phyloP scores from a whole-genome alignment of 768 basidiomycete genomes.

The Pholiota conissans region DNA sequence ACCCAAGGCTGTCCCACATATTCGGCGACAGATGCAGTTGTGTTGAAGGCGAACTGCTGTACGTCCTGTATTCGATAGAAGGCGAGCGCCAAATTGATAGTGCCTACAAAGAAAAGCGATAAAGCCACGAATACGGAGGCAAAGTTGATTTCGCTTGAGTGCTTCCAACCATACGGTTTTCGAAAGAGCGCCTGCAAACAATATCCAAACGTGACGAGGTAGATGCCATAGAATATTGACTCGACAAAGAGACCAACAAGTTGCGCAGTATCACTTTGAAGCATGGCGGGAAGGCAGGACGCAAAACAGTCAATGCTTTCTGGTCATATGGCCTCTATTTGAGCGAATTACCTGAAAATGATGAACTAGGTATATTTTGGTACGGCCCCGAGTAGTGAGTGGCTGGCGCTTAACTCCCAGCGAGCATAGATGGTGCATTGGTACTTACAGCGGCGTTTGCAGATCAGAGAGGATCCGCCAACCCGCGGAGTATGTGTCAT shows the following conservation, averaged over 20 bases:
- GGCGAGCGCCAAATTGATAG: background rate
- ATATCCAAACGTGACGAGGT: slow-evolving; percentile 14
- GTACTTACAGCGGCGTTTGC: too few species aligned
- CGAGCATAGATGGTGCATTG: background rate
- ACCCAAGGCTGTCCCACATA: background rate
- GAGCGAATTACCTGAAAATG: too few species aligned
- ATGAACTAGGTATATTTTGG: background rate
- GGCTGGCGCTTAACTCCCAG: background rate
- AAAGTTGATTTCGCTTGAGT: background rate
- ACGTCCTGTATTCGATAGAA: background rate
- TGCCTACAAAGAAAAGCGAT: background rate
- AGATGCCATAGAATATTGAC: slow-evolving; percentile 14
- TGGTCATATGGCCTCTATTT: background rate
- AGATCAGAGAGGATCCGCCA: background rate
- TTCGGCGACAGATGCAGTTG: background rate
- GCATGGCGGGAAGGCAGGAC: background rate
- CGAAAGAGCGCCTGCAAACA: slow-evolving; percentile 2
- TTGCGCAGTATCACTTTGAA: slow-evolving; percentile 11
- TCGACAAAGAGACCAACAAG: slow-evolving; percentile 15
- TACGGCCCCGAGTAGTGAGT: background rate
- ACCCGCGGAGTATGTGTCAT: too few species aligned
- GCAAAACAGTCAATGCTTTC: too few species aligned
- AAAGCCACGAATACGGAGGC: background rate
- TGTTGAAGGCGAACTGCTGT: background rate
- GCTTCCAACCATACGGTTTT: background rate